Conservation (phyloP, 1,284 basidiomycete species). For the Ganoderma multipileum region DNA sequence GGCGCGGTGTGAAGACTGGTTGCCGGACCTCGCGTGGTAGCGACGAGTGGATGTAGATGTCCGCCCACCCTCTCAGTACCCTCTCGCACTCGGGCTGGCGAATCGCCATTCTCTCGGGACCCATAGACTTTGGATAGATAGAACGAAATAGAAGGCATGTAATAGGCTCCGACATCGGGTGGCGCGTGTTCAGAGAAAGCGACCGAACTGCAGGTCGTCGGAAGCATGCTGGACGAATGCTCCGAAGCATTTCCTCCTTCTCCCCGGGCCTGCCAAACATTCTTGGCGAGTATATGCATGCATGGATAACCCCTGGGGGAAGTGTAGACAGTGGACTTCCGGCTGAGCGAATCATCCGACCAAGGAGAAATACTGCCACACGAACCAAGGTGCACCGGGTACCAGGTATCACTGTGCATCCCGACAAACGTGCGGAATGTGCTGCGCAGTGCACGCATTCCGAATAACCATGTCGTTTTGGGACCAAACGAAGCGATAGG, state of each 20-base stretch:
- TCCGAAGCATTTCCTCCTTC: background rate
- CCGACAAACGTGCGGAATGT: background rate
- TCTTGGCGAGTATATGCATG: background rate
- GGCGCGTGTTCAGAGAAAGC: conserved; percentile 7
- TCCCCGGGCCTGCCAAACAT: background rate
- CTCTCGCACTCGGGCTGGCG: background rate
- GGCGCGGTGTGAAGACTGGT: background rate
- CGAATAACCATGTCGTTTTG: background rate
- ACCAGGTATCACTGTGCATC: background rate
- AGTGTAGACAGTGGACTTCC: background rate
- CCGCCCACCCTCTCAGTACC: background rate
- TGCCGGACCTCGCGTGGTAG: background rate
- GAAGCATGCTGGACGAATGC: background rate
- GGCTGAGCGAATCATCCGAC: background rate
- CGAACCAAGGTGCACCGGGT: background rate
- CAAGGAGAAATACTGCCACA: background rate
- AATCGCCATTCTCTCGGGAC: conserved; percentile 5
- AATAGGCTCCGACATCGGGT: background rate
- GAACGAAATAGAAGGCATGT: conserved; percentile 6
- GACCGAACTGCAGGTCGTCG: conserved; percentile 10
- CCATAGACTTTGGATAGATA: background rate
- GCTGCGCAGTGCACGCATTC: background rate
- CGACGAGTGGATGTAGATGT: background rate
- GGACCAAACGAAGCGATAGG: background rate
- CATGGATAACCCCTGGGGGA: background rate